phyloP scores from a whole-genome alignment of 352 stramenopile genomes.

The Globisporangium acanthophoron region DNA sequence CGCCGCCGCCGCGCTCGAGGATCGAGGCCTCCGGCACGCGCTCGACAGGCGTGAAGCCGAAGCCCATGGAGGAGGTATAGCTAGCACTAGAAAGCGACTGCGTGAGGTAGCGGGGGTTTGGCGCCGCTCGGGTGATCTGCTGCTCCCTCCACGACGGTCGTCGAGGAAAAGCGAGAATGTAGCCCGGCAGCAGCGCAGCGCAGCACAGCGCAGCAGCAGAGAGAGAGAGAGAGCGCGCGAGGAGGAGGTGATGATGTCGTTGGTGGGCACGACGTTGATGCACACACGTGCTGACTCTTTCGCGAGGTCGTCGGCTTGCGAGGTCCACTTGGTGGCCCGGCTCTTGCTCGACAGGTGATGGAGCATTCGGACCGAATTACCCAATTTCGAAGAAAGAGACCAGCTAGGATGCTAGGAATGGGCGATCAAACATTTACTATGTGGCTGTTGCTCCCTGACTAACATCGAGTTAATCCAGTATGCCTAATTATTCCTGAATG shows the following conservation, averaged over 20 bases:
- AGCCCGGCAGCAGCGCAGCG: background rate
- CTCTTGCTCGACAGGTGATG: background rate
- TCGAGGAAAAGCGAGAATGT: background rate
- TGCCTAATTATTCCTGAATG: too few species aligned
- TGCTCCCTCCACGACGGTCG: too few species aligned
- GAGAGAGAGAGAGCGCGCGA: background rate
- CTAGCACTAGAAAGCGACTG: too few species aligned
- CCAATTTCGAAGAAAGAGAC: background rate
- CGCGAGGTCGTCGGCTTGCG: background rate
- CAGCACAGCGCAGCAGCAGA: background rate
- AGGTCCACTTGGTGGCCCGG: background rate
- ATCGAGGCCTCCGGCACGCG: conserved; percentile 39
- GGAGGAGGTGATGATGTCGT: background rate
- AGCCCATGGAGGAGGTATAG: conserved; percentile 2
- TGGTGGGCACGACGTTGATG: background rate
- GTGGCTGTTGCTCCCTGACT: too few species aligned
- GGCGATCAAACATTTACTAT: too few species aligned
- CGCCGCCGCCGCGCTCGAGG: conserved; percentile 18
- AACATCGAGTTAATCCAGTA: too few species aligned
- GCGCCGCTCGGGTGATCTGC: too few species aligned
- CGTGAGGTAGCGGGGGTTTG: too few species aligned
- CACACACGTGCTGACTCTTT: background rate
- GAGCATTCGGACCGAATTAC: background rate
- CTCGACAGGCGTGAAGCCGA: conserved; percentile 30
- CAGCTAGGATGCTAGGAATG: background rate